Evolutionary conservation across 192 early-diverging fungal genomes (phyloP).

Genomic region (Umbelopsis sp.): DNA sequence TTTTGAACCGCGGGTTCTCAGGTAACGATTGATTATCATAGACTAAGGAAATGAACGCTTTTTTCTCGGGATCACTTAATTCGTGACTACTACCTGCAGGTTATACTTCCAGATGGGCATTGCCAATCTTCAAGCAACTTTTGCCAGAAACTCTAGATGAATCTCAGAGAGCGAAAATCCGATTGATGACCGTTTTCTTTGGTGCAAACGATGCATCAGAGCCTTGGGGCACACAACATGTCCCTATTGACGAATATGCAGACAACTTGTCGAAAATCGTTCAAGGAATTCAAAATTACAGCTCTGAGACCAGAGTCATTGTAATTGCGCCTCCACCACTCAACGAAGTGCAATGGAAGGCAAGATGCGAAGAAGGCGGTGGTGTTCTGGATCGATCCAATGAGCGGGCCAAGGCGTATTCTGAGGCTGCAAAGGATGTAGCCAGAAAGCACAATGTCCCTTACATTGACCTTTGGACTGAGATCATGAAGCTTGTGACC

Average conservation of each 20-base stretch:
- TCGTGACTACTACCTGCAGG: constrained; percentile 40
- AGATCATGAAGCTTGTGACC: constrained; percentile 26
- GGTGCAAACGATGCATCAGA: constrained; percentile 81
- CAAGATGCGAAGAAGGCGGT: constrained; percentile 29
- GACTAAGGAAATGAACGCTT: neutral
- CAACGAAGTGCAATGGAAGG: constrained; percentile 52
- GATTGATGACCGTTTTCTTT: constrained; percentile 70
- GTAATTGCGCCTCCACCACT: constrained; percentile 73
- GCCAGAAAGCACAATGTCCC: constrained; percentile 41
- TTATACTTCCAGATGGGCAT: constrained; percentile 66
- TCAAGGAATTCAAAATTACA: constrained; percentile 52
- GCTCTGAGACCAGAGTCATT: constrained; percentile 62
- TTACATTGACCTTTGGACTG: constrained; percentile 38
- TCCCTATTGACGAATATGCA: constrained; percentile 55
- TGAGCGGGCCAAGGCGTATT: constrained; percentile 48
- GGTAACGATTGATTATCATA: constrained; percentile 41
- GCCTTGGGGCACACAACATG: constrained; percentile 49
- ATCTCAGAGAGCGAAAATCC: constrained; percentile 35
- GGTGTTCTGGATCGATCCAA: constrained; percentile 34
- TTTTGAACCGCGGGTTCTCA: constrained; percentile 81
- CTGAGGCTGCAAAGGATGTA: constrained; percentile 43
- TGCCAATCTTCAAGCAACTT: constrained; percentile 53
- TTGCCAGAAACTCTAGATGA: constrained; percentile 42
- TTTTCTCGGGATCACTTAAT: too few relatives aligned
- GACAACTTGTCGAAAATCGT: constrained; percentile 64